Conservation (phyloP, 2,329 filamentous ascomycete genomes). For the Apiospora hydei region DNA sequence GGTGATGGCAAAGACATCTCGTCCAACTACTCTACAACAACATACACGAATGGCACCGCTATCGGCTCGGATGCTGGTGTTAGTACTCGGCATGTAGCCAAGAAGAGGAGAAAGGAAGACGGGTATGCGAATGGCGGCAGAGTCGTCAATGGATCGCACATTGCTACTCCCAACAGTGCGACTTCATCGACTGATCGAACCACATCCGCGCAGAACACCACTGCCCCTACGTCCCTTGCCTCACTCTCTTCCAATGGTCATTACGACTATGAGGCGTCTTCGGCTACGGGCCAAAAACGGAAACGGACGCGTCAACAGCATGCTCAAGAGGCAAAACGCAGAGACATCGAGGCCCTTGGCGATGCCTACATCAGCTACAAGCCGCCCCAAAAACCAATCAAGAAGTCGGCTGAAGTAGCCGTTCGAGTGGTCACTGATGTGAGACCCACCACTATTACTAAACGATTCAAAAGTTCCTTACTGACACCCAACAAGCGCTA, state of each 20-base stretch:
- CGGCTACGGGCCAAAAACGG: constrained; percentile 80
- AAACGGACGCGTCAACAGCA: constrained; percentile 82
- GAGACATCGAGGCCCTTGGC: constrained; percentile 73
- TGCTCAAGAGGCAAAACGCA: constrained; percentile 81
- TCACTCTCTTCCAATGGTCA: constrained; percentile 69
- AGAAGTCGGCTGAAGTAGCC: constrained; percentile 84
- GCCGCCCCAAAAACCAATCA: constrained; percentile 85
- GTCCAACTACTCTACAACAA: constrained; percentile 43
- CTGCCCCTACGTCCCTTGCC: constrained; percentile 85
- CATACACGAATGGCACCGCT: constrained; percentile 44
- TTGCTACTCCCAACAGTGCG: constrained; percentile 73
- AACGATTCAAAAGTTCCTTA: not conserved
- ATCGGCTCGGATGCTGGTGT: constrained; percentile 40
- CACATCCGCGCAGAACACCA: constrained; percentile 81
- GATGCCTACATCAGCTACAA: constrained; percentile 82
- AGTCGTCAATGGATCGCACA: constrained; percentile 68
- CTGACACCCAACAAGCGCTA: constrained; percentile 36
- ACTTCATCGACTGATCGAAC: constrained; percentile 87
- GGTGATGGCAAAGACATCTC: constrained; percentile 46
- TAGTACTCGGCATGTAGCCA: constrained; percentile 62
- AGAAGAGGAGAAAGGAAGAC: constrained; percentile 79
- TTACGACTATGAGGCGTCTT: constrained; percentile 70
- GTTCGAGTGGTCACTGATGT: constrained; percentile 70
- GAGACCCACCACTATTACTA: constrained; percentile 44
- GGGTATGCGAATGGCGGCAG: constrained; percentile 72